Evolutionary conservation across 1,139 yeast species (phyloP), one percentile per base, ranked within the genome.

Genomic region (Geotrichum aggregatum): DNA sequence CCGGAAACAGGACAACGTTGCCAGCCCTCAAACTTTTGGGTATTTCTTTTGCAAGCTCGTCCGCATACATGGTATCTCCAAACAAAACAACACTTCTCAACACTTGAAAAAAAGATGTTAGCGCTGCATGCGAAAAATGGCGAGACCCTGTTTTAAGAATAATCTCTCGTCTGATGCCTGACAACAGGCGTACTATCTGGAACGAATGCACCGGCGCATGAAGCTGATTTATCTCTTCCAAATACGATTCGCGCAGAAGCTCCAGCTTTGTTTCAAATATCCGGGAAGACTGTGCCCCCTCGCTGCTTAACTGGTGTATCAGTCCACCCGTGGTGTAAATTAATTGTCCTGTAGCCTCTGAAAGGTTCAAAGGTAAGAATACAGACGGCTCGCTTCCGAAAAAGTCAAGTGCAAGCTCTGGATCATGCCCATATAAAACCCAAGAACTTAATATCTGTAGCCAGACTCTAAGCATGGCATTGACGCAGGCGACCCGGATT

Each of bases 401-500:
- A 45, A 39, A 54, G 55, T 47, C 22, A 8, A 39, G n/a, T 6
- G 50, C 47, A 31, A 35, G 16, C 13, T 34, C 49, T 3, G 39
- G 30, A 16, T 44, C 46, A 26, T 60, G 56, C 5, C 67, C 67
- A 47, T 64, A 64, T n/a, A 62, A 47, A 7, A 61, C 54, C 67
- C 67, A 64, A 14, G 62, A 54, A 35, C 59, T 44, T 13, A 62
- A 52, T 46, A 59, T 59, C 13, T 54, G 57, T 28, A 62, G 51
- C 66, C 67, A 64, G 13, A 58, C 56, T 18, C 52, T 50, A 31
- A 61, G 61, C 11, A 61, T 63, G 4, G 59, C 59, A n/a, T 55
- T 28, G 18, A 62, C 45, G 18, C 63, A 59, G 1, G 50, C 50
- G 8, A 43, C 33, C 7, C 61, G 56, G 24, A 62, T 39, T 7